Conservation (phyloP, 169 alveolate species). For the Sarcocystis neurona region DNA sequence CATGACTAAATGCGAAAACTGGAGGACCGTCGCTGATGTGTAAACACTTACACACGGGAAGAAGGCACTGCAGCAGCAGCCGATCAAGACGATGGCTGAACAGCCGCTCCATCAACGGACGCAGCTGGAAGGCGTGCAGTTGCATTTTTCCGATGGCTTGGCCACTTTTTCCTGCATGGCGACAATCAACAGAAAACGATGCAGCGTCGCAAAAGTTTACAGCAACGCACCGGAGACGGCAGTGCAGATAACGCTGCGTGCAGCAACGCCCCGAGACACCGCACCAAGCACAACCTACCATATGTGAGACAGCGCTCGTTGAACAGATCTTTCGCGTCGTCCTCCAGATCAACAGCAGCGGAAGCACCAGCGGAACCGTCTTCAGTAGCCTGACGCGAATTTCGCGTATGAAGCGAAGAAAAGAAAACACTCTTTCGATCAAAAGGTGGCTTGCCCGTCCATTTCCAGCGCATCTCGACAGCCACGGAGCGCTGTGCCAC, state of each 20-base stretch:
- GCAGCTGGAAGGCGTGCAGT: slow-evolving; percentile 40
- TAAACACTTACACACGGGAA: slow-evolving; percentile 30
- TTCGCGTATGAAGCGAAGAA: background rate
- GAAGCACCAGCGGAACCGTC: background rate
- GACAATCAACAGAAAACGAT: background rate
- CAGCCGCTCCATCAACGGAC: slow-evolving; percentile 21
- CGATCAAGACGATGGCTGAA: slow-evolving; percentile 10
- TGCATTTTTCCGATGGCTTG: slow-evolving; percentile 26
- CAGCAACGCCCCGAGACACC: no score
- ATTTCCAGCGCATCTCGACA: slow-evolving; percentile 31
- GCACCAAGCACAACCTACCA: background rate
- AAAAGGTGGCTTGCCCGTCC: slow-evolving; percentile 2
- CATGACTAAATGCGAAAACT: no score
- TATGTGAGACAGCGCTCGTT: background rate
- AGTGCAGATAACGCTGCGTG: background rate
- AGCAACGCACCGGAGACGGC: background rate
- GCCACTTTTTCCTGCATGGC: slow-evolving; percentile 20
- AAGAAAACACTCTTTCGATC: background rate
- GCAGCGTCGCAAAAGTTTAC: background rate
- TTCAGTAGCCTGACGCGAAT: background rate
- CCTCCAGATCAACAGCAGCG: background rate
- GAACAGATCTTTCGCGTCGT: background rate
- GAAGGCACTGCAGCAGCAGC: slow-evolving; percentile 11
- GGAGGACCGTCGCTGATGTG: no score
- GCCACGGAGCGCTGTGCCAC: background rate